These are phyloP conservation scores for Anisodus acutangulus DNA, from an alignment of 257 asterid genomes.

Conservation along the genomic window DNA sequence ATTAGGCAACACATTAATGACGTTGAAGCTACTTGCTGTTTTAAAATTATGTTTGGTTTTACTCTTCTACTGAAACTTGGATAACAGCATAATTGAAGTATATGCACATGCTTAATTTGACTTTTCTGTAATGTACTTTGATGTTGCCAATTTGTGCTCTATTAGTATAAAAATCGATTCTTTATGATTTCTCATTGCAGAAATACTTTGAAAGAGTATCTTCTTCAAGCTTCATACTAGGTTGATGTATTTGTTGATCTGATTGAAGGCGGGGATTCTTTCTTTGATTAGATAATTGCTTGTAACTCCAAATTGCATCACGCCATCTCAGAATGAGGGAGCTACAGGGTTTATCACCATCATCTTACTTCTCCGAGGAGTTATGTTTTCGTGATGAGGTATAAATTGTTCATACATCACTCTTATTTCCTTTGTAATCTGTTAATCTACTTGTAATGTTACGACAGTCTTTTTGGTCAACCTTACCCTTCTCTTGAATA, in stretches of 20 bases:
- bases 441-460: background rate
- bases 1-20: slow-evolving; percentile 41
- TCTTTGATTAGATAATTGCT: slow-evolving; percentile 12
- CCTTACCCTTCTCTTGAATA: slow-evolving; percentile 10
- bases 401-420: slow-evolving; percentile 20
- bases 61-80: slow-evolving; percentile 34
- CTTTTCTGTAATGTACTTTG: background rate
- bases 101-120: background rate
- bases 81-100: background rate
- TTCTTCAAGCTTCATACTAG: slow-evolving; percentile 33
- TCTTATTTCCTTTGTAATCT: background rate
- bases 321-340: slow-evolving; percentile 63
- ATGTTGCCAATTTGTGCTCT: slow-evolving; percentile 8
- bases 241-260: slow-evolving; percentile 36
- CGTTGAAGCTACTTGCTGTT: slow-evolving; percentile 35
- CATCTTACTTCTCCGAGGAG: slow-evolving; percentile 79
- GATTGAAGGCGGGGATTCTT: slow-evolving; percentile 37
- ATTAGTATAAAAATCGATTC: slow-evolving; percentile 14
- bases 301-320: slow-evolving; percentile 39
- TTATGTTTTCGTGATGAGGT: slow-evolving; percentile 68
- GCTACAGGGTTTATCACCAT: slow-evolving; percentile 63
- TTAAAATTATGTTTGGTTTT: slow-evolving; percentile 27
- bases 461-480: background rate
- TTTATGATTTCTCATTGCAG: slow-evolving; percentile 43
- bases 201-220: slow-evolving; percentile 40